Percentiles rank a stretch among this genome's conserved stretches.
phyloP scores from a whole-genome alignment of 768 basidiomycete genomes.

The Macrolepiota dolichaula region DNA sequence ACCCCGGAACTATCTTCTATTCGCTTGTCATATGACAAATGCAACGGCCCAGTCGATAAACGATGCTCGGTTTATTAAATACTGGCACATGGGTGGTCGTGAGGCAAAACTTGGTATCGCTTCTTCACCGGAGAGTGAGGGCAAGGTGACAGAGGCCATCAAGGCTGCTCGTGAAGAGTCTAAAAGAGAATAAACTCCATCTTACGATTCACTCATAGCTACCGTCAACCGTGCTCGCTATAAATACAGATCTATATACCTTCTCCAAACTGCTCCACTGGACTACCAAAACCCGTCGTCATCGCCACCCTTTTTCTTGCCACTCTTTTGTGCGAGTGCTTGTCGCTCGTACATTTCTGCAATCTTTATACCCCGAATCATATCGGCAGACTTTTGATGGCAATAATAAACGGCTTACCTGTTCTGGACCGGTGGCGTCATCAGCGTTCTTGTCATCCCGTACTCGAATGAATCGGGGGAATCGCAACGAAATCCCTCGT shows the following conservation, averaged over 20 bases:
- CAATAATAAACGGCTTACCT: conserved; percentile 46
- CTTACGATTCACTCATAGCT: conserved; percentile 18
- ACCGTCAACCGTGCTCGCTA: conserved; percentile 16
- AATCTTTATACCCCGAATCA: conserved; percentile 47
- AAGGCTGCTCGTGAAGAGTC: conserved; percentile 40
- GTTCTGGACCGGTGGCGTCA: conserved; percentile 90
- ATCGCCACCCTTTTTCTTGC: conserved; percentile 66
- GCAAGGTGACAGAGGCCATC: conserved; percentile 48
- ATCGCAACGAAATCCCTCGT: conserved; percentile 91
- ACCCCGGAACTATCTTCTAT: conserved; percentile 93
- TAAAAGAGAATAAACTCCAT: conserved; percentile 26
- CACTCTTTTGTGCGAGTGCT: conserved; percentile 72
- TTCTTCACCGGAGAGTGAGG: conserved; percentile 26
- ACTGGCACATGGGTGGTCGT: conserved; percentile 87
- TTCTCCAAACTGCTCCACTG: conserved; percentile 16
- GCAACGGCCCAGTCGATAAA: conserved; percentile 82
- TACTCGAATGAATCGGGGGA: conserved; percentile 90
- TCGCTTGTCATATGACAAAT: conserved; percentile 93
- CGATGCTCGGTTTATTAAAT: conserved; percentile 81
- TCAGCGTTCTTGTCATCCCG: conserved; percentile 93
- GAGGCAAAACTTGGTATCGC: conserved; percentile 59
- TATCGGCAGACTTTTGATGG: neutral
- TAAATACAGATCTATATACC: conserved; percentile 21
- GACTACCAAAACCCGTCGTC: conserved; percentile 79
- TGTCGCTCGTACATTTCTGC: conserved; percentile 94